phyloP scores from a whole-genome alignment of 2,329 filamentous ascomycete genomes.

The Penicillium sp. region DNA sequence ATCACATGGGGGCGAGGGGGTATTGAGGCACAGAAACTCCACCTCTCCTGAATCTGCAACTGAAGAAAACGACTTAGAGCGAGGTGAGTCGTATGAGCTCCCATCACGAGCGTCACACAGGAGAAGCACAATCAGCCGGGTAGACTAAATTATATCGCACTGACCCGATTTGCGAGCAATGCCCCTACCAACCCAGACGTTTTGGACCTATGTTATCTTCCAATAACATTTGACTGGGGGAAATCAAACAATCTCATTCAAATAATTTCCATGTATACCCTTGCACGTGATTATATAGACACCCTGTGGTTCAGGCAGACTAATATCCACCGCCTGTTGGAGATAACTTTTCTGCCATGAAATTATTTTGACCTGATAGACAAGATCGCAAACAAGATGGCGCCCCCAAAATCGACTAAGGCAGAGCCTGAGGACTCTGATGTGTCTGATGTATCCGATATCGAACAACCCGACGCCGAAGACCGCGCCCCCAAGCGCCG shows the following conservation, averaged over 20 bases:
- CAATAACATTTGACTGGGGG: too few relatives aligned
- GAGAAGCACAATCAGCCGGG: constrained; percentile 31
- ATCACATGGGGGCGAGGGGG: constrained; percentile 16
- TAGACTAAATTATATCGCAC: constrained; percentile 8
- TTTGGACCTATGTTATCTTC: too few relatives aligned
- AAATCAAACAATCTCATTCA: not conserved
- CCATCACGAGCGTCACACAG: constrained; percentile 29
- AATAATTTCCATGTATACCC: not conserved
- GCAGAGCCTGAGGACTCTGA: constrained; percentile 27
- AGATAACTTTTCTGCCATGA: constrained; percentile 37
- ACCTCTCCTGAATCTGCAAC: constrained; percentile 32
- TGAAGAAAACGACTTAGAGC: constrained; percentile 42
- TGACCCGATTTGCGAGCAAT: not conserved
- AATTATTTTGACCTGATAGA: constrained; percentile 29
- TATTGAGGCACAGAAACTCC: constrained; percentile 19
- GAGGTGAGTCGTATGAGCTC: constrained; percentile 45
- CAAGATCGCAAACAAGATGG: constrained; percentile 31
- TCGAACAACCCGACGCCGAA: constrained; percentile 24
- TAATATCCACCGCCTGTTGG: constrained; percentile 25
- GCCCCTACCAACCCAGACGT: not conserved
- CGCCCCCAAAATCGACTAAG: constrained; percentile 25
- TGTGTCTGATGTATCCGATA: constrained; percentile 20
- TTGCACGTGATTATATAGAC: constrained; percentile 9
- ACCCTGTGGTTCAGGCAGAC: constrained; percentile 8
- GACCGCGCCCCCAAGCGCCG: constrained; percentile 41